phyloP scores from a whole-genome alignment of 1,284 basidiomycete species.

The Microbotryum saponariae region DNA sequence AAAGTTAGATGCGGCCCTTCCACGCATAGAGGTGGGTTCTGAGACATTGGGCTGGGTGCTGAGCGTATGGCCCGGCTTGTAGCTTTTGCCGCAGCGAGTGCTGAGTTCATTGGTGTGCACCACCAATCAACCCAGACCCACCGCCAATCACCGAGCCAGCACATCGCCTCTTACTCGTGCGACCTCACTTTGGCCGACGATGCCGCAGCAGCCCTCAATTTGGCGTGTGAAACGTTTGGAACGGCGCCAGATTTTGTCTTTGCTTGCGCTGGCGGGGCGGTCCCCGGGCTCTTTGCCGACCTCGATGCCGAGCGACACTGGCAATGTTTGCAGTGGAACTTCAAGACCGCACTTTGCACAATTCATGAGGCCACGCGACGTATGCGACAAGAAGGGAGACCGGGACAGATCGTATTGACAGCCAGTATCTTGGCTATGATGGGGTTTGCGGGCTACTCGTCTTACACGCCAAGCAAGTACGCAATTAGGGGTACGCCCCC shows the following conservation, averaged over 20 bases:
- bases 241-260: constrained; percentile 67
- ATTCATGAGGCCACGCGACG: constrained; percentile 63
- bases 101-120: constrained; percentile 1
- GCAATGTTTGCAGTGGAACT: constrained; percentile 46
- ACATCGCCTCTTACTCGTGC: constrained; percentile 56
- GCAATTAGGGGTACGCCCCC: constrained; percentile 64
- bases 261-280: constrained; percentile 60
- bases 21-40: constrained; percentile 53
- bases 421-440: constrained; percentile 75
- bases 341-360: constrained; percentile 58
- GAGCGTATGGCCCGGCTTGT: no score
- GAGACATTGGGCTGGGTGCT: no score
- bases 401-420: constrained; percentile 68
- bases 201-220: constrained; percentile 54
- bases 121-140: constrained; percentile 35
- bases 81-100: constrained; percentile 28
- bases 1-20: constrained; percentile 55
- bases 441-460: constrained; percentile 71
- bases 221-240: constrained; percentile 51
- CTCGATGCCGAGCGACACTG: constrained; percentile 54
- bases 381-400: constrained; percentile 56
- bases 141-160: constrained; percentile 48
- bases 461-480: constrained; percentile 82
- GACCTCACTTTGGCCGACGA: constrained; percentile 50
- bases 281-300: constrained; percentile 65